Conservation (phyloP, 2,329 filamentous ascomycete genomes). For the Alternaria infectoria region DNA sequence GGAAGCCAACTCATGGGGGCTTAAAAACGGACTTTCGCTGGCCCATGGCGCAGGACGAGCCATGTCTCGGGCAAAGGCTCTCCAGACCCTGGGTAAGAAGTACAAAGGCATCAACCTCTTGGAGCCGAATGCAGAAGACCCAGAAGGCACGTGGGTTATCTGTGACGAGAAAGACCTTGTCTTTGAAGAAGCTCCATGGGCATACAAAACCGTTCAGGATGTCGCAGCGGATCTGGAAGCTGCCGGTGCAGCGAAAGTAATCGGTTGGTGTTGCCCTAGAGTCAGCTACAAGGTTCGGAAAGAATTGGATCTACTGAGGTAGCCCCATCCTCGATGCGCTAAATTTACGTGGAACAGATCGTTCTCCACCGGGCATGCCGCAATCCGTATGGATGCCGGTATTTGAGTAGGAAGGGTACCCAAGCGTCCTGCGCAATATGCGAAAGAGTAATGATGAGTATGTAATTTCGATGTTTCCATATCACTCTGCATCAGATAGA, state of each 20-base stretch:
- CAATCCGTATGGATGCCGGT: not conserved
- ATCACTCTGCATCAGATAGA: conserved; percentile 5
- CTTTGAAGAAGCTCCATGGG: conserved; percentile 49
- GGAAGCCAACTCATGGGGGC: conserved; percentile 31
- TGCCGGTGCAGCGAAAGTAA: conserved; percentile 39
- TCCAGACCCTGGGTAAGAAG: conserved; percentile 38
- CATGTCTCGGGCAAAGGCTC: conserved; percentile 48
- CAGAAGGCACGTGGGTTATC: conserved; percentile 46
- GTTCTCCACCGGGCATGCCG: not conserved
- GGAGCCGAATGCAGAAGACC: conserved; percentile 22
- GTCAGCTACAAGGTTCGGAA: conserved; percentile 50
- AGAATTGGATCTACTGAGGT: conserved; percentile 20
- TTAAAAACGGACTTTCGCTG: conserved; percentile 44
- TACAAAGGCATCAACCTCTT: conserved; percentile 42
- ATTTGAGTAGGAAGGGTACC: not conserved
- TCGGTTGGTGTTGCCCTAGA: conserved; percentile 43
- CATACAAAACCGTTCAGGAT: conserved; percentile 48
- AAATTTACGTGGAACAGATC: not conserved
- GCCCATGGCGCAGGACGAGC: conserved; percentile 48
- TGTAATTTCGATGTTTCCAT: not conserved
- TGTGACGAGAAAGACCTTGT: conserved; percentile 49
- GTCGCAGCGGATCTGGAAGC: conserved; percentile 46
- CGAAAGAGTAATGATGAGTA: not conserved
- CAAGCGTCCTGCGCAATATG: not conserved
- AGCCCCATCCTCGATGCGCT: not conserved